Conservation (phyloP, 2,329 filamentous ascomycete genomes). For the Arthrobotrys iridis region DNA sequence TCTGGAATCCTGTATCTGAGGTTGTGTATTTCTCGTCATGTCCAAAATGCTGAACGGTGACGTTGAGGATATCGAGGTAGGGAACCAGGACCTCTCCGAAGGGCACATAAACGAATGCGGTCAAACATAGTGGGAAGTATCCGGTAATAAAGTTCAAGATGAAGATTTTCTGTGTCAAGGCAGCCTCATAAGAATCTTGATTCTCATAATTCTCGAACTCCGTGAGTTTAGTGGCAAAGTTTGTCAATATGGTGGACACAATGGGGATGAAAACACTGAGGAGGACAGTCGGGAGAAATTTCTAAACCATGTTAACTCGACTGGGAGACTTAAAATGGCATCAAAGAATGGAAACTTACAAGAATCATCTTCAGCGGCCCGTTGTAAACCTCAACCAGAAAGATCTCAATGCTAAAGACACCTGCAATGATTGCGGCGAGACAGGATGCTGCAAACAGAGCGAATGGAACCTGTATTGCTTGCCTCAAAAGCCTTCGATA, state of each 20-base stretch:
- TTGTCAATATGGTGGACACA: conserved; percentile 78
- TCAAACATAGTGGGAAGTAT: conserved; percentile 90
- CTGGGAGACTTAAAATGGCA: neutral
- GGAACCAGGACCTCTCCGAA: conserved; percentile 86
- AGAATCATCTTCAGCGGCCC: conserved; percentile 87
- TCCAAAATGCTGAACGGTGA: conserved; percentile 77
- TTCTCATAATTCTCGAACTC: conserved; percentile 93
- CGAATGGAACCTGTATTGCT: conserved; percentile 84
- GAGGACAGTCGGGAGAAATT: conserved; percentile 87
- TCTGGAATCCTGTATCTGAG: conserved; percentile 73
- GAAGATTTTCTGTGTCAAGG: conserved; percentile 91
- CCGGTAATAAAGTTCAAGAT: conserved; percentile 97
- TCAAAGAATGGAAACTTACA: conserved; percentile 65
- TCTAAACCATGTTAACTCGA: conserved; percentile 64
- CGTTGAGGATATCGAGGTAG: conserved; percentile 82
- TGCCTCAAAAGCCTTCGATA: conserved; percentile 80
- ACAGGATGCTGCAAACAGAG: conserved; percentile 74
- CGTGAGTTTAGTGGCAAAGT: conserved; percentile 79
- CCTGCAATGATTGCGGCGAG: conserved; percentile 84
- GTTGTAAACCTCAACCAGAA: conserved; percentile 91
- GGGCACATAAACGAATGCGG: conserved; percentile 92
- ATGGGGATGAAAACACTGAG: conserved; percentile 84
- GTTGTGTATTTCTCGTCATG: conserved; percentile 75
- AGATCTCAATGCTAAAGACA: conserved; percentile 93
- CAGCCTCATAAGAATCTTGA: conserved; percentile 80